Percentiles rank a stretch among this genome's conserved stretches.
Evolutionary conservation across 768 basidiomycete species (phyloP).

Genomic region (Mrakia blollopis): DNA sequence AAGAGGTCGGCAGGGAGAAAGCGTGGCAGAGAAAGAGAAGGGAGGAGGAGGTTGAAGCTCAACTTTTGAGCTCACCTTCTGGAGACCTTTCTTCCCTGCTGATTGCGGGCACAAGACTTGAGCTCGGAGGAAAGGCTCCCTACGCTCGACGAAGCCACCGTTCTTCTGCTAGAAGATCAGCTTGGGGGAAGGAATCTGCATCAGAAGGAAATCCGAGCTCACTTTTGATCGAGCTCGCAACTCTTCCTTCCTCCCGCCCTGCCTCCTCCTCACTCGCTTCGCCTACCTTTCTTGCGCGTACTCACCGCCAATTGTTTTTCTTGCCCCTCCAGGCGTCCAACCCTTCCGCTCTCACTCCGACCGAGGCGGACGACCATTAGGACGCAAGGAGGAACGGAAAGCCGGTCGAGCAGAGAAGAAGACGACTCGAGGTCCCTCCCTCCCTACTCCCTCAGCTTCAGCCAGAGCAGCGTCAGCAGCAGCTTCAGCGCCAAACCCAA

Average conservation of each 20-base stretch:
- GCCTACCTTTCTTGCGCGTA: no score
- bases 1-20: background rate
- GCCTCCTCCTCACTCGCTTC: background rate
- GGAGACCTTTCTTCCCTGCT: no score
- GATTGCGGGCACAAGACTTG: no score
- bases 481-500: background rate
- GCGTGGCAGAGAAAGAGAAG: background rate
- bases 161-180: no score
- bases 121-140: no score
- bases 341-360: background rate
- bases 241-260: background rate
- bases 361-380: background rate
- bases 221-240: background rate
- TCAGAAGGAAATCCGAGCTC: background rate
- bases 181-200: no score
- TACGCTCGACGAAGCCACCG: no score
- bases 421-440: background rate
- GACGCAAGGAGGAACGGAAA: slow-evolving; percentile 21
- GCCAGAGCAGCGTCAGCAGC: slow-evolving; percentile 9
- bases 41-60: background rate
- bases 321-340: background rate
- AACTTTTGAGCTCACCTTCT: slow-evolving; percentile 3
- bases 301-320: background rate
- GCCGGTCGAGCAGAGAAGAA: slow-evolving; percentile 18
- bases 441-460: background rate